These are phyloP conservation scores for Medicago lupulina DNA, from an alignment of 306 rosid genomes.

Conservation along the genomic window DNA sequence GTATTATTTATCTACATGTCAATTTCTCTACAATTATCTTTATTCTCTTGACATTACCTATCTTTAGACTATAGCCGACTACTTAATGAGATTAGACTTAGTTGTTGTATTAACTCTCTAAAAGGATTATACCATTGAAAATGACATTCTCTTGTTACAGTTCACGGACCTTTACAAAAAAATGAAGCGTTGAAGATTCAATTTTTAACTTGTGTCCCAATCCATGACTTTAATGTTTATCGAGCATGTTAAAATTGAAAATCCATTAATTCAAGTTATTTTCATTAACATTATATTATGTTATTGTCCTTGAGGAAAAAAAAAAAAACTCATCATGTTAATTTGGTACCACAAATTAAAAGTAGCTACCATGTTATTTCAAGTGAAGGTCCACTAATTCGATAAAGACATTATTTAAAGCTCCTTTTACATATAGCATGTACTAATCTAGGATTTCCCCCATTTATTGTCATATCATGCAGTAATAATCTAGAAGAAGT, in stretches of 20 bases:
- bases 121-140: constrained; percentile 16
- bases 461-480: too few relatives aligned
- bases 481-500: neutral
- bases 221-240: constrained; percentile 33
- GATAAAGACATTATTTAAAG: constrained; percentile 44
- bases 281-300: too few relatives aligned
- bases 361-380: constrained; percentile 41
- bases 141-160: constrained; percentile 1
- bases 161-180: constrained; percentile 39
- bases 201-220: constrained; percentile 37
- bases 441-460: constrained; percentile 12
- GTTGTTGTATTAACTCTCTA: neutral
- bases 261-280: too few relatives aligned
- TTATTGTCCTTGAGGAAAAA: constrained; percentile 28
- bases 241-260: constrained; percentile 3
- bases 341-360: constrained; percentile 30
- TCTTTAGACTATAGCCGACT: too few relatives aligned
- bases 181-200: constrained; percentile 32
- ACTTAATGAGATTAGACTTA: too few relatives aligned
- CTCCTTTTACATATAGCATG: constrained; percentile 33
- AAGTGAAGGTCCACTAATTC: constrained; percentile 43
- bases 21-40: constrained; percentile 26
- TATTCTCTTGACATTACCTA: constrained; percentile 27
- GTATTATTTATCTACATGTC: constrained; percentile 5
- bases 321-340: constrained; percentile 28